Conservation (phyloP, 2,329 filamentous ascomycete species). For the Colletotrichum costaricense region DNA sequence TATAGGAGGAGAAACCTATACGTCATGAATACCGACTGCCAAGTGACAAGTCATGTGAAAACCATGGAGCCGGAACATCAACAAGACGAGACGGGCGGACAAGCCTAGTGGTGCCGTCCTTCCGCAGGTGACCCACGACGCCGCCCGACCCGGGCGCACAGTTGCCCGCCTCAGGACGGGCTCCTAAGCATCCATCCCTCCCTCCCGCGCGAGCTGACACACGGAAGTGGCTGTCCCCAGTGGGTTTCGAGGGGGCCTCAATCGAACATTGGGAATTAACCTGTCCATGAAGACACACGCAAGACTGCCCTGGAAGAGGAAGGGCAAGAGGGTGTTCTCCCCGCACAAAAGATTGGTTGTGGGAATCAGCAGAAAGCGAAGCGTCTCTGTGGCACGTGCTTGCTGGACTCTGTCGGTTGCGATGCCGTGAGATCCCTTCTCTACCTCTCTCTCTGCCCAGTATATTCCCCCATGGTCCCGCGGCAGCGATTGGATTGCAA, state of each 20-base stretch:
- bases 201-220: constrained; percentile 27
- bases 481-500: constrained; percentile 18
- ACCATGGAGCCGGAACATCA: constrained; percentile 10
- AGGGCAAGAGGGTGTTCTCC: background rate
- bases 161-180: constrained; percentile 6
- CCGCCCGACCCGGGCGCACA: constrained; percentile 30
- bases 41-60: background rate
- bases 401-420: background rate
- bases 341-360: constrained; percentile 9
- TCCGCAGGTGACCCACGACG: constrained; percentile 28
- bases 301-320: background rate
- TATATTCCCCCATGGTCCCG: background rate
- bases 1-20: background rate
- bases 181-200: constrained; percentile 4
- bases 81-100: constrained; percentile 8
- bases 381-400: constrained; percentile 24
- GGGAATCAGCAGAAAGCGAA: background rate
- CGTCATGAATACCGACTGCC: background rate
- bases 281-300: background rate
- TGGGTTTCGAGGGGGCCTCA: background rate
- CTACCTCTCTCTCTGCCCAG: no score
- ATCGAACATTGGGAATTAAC: background rate
- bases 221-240: constrained; percentile 3
- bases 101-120: constrained; percentile 30
- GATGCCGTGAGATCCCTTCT: background rate